Percentiles rank a stretch among this genome's conserved stretches.
Evolutionary conservation across 2,329 filamentous ascomycete species (phyloP).

Genomic region (Calonectria naviculata): DNA sequence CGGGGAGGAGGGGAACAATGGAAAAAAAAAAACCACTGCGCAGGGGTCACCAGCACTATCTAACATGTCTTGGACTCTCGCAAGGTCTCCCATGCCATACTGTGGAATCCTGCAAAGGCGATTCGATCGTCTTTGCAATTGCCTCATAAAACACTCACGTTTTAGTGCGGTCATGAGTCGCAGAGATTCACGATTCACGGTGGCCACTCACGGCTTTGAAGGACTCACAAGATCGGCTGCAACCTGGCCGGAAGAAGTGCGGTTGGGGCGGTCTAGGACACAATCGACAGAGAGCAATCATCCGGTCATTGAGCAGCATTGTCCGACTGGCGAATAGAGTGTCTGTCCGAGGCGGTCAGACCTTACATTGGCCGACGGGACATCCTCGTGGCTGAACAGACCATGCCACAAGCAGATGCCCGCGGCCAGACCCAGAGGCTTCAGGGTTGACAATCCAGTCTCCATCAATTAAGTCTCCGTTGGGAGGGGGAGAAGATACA

Average conservation of each 20-base stretch:
- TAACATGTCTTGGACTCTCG: slow-evolving; percentile 31
- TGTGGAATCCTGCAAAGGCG: slow-evolving; percentile 33
- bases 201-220: slow-evolving; percentile 26
- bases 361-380: slow-evolving; percentile 35
- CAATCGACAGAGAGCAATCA: slow-evolving; percentile 22
- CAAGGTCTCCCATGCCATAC: slow-evolving; percentile 39
- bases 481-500: slow-evolving; percentile 22
- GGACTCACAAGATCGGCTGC: slow-evolving; percentile 25
- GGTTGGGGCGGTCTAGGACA: slow-evolving; percentile 22
- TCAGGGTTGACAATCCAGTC: slow-evolving; percentile 27
- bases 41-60: slow-evolving; percentile 34
- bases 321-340: slow-evolving; percentile 32
- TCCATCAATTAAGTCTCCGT: slow-evolving; percentile 28
- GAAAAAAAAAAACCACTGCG: slow-evolving; percentile 31
- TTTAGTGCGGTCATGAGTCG: slow-evolving; percentile 35
- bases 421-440: slow-evolving; percentile 33
- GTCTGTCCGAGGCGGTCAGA: slow-evolving; percentile 38
- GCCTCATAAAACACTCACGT: slow-evolving; percentile 39
- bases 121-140: slow-evolving; percentile 39
- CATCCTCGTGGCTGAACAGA: slow-evolving; percentile 29
- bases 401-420: slow-evolving; percentile 34
- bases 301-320: slow-evolving; percentile 23
- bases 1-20: slow-evolving; percentile 29
- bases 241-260: slow-evolving; percentile 24
- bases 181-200: slow-evolving; percentile 34